Evolutionary conservation across 2,329 filamentous ascomycete species (phyloP).

Genomic region (Diaporthe citriasiana): DNA sequence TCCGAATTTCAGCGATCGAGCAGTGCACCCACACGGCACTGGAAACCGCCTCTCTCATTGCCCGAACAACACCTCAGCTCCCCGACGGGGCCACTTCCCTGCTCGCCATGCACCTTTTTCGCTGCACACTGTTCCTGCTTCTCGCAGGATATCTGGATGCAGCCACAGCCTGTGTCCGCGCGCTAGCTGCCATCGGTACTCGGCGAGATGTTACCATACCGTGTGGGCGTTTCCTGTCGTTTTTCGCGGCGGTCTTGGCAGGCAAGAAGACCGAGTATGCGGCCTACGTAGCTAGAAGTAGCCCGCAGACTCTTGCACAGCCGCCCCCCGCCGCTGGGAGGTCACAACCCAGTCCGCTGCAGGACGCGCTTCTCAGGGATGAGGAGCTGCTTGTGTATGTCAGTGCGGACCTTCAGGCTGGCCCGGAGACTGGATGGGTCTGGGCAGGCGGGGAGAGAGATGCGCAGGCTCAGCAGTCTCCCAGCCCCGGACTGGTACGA

Average conservation of each 20-base stretch:
- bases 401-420: slow-evolving; percentile 87
- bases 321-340: slow-evolving; percentile 49
- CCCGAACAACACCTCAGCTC: slow-evolving; percentile 73
- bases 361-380: slow-evolving; percentile 68
- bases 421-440: slow-evolving; percentile 83
- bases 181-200: slow-evolving; percentile 78
- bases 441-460: slow-evolving; percentile 77
- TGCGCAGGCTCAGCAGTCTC: slow-evolving; percentile 52
- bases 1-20: slow-evolving; percentile 80
- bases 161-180: slow-evolving; percentile 80
- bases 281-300: slow-evolving; percentile 53
- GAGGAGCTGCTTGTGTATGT: slow-evolving; percentile 92
- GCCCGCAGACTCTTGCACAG: slow-evolving; percentile 49
- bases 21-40: slow-evolving; percentile 81
- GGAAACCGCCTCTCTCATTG: slow-evolving; percentile 84
- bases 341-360: slow-evolving; percentile 46
- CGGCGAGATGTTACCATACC: slow-evolving; percentile 79
- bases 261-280: slow-evolving; percentile 65
- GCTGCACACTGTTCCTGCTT: slow-evolving; percentile 84
- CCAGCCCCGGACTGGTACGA: slow-evolving; percentile 39
- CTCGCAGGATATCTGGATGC: slow-evolving; percentile 80
- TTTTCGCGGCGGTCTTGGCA: slow-evolving; percentile 80
- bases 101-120: slow-evolving; percentile 87
- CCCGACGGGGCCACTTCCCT: slow-evolving; percentile 79
- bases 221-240: slow-evolving; percentile 85